phyloP scores from a whole-genome alignment of 768 basidiomycete species.

The Trametes cinnabarina region DNA sequence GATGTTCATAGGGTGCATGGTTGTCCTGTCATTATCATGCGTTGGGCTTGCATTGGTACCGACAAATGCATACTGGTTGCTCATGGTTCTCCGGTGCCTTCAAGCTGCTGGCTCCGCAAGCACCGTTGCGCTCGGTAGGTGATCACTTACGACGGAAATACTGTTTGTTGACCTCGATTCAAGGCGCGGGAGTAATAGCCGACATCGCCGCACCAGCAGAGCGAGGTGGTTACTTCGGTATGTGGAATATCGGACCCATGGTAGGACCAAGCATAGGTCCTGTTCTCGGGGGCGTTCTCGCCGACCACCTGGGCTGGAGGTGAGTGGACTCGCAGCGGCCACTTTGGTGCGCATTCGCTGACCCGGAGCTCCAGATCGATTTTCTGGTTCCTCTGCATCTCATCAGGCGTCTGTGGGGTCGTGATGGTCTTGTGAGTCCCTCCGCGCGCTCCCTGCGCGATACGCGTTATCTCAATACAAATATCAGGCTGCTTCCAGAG shows the following conservation, averaged over 20 bases:
- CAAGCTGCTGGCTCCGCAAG: conserved; percentile 81
- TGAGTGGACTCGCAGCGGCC: background rate
- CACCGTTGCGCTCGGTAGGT: conserved; percentile 67
- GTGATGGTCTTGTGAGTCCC: conserved; percentile 35
- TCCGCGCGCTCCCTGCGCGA: too few relatives aligned
- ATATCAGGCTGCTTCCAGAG: conserved; percentile 42
- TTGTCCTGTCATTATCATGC: conserved; percentile 64
- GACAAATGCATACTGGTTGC: conserved; percentile 67
- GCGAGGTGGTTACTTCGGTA: conserved; percentile 70
- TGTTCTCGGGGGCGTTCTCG: conserved; percentile 47
- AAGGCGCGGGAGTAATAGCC: conserved; percentile 73
- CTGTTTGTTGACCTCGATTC: background rate
- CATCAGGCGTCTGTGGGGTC: conserved; percentile 33
- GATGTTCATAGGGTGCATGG: conserved; percentile 59
- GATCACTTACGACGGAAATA: too few relatives aligned
- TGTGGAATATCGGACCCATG: conserved; percentile 66
- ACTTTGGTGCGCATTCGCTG: background rate
- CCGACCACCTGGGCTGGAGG: conserved; percentile 33
- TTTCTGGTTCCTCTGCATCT: conserved; percentile 43
- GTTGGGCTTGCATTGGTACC: conserved; percentile 57
- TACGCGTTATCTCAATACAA: background rate
- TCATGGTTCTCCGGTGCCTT: conserved; percentile 75
- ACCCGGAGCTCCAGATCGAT: conserved; percentile 28
- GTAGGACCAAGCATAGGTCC: conserved; percentile 45
- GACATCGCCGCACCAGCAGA: conserved; percentile 75